These are phyloP conservation scores for Claviceps africana DNA, from an alignment of 2,329 filamentous ascomycete genomes.

Conservation along the genomic window DNA sequence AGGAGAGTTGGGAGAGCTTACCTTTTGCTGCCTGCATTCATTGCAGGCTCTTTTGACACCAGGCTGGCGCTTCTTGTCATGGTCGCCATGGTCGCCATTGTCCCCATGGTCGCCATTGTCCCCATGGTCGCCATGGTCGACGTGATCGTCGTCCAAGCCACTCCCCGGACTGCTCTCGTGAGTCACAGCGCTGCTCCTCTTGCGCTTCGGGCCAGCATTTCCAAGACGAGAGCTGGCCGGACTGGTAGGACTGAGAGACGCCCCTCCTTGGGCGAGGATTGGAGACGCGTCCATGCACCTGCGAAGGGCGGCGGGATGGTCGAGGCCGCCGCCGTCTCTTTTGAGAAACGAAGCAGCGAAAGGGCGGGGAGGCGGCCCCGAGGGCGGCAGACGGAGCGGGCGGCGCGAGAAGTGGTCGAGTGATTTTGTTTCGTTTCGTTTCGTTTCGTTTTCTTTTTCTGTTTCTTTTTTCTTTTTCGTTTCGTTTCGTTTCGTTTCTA, in stretches of 20 bases:
- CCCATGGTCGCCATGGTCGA: slow-evolving; percentile 35
- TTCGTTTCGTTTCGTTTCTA: too few species aligned
- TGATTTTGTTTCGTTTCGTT: neutral
- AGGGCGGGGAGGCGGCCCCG: slow-evolving; percentile 2
- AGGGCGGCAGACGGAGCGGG: slow-evolving; percentile 1
- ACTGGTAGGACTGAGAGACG: slow-evolving; percentile 40
- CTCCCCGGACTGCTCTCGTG: slow-evolving; percentile 50
- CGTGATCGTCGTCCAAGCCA: slow-evolving; percentile 27
- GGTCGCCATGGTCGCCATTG: slow-evolving; percentile 33
- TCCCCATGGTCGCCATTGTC: slow-evolving; percentile 34
- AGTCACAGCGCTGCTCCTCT: slow-evolving; percentile 34
- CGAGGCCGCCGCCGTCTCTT: slow-evolving; percentile 7
- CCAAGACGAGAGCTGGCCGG: slow-evolving; percentile 39
- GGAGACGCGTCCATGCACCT: slow-evolving; percentile 35
- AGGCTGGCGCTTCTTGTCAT: slow-evolving; percentile 50
- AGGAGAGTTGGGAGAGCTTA: slow-evolving; percentile 23
- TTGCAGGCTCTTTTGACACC: slow-evolving; percentile 71
- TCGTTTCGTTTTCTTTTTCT: too few species aligned
- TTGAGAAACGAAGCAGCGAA: slow-evolving; percentile 6
- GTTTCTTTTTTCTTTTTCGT: too few species aligned
- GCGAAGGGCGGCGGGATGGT: slow-evolving; percentile 9
- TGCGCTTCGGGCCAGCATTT: slow-evolving; percentile 40
- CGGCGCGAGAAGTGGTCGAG: neutral
- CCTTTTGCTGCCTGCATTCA: slow-evolving; percentile 76
- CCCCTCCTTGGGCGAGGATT: slow-evolving; percentile 31